Base-by-base conservation (phyloP, 1,139 yeast species). In the Yamadazyma buinensis region DNA sequence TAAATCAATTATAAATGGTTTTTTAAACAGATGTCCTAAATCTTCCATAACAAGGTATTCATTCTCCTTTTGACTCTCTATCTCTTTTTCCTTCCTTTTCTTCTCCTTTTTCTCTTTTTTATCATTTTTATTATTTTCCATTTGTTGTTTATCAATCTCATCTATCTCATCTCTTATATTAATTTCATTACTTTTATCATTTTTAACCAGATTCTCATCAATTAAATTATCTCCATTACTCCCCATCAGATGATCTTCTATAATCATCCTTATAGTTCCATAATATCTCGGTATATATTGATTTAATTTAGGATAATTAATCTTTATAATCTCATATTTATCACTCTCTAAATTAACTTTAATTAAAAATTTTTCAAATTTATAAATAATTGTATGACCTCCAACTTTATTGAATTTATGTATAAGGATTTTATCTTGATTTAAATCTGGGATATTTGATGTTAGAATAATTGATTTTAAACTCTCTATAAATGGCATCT, bases 301-400 rank as follows among this genome's bases (percentile, higher is more conserved):
- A 35, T 88, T 67, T 32, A 94, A 65, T 37, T 83, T 90, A 15
- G 84, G 82, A 55, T 87, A 95, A 59, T 92, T 97, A 2, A 22
- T 25, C 7, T 31, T 25, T 30, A 92, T 81, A 5, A 83, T 77
- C 56, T 94, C 98, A 57, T 94, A 94, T 82, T 95, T 90, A 42
- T 71, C 63, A 56, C 92, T 86, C 53, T 94, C 99, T 49, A 87
- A 87, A 42, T 88, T 85, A 41, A 92, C 64, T 1, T 94, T 94
- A 59, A 98, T 92, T n/a, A 94, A 96, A 0, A 97, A 97, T 47
- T 81, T 84, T 7, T 95, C 84, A 54, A 92, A 92, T 43, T 92
- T 74, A 60, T 92, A 94, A 30, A 94, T 88, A 2, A 97, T 97
- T 0, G 97, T 92, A 55, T 94, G 99, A 0, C 99, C 99, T 8